Evolutionary conservation across 495 filamentous ascomycete genomes (phyloP), one percentile per base, ranked within the genome.

Genomic region (Aspergillus saccharolyticus): DNA sequence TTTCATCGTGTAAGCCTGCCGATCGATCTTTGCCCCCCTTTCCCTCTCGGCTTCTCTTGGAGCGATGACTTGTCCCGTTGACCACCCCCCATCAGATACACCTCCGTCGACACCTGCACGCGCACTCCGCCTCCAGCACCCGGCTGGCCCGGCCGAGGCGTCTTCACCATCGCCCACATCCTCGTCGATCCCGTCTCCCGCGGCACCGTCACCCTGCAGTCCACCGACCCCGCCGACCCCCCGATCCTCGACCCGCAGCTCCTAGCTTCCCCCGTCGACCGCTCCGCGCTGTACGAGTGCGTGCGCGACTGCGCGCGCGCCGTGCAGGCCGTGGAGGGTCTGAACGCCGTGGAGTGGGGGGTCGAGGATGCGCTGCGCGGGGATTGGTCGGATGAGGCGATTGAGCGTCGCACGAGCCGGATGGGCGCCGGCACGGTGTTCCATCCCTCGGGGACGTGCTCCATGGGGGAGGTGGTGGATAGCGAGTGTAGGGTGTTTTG

Each of bases 401-500:
- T 50, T 16, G 47, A 50, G 7, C 17, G n/a, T 28, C 22, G 47
- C 18, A 24, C 47, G 1, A n/a, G 17, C 15, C 16, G 22, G 22
- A 50, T 24, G 16, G 47, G 47, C 2, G 7, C 33, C 5, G 47
- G 47, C 22, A 50, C 22, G 7, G 47, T 50, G 15, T 30, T 50
- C 15, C 47, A 50, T 17, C n/a, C 21, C 3, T 50, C 47, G 15
- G 62, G 62, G 15, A 64, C 62, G 1, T 45, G 48, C 19, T 57
- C 69, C 0, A 74, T 75, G 72, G 70, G 70, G 3, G 57, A 45
- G 14, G 68, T 74, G 15, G 65, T 74, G 16, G 68, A 74, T 52
- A 56, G 59, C 5, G 53, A 71, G 22, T 62, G 70, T 5, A 60
- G 55, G 19, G 68, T 74, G 5, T 66, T 62, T 16, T 68, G 71